Evolutionary conservation across 495 filamentous ascomycete species (phyloP), one percentile per base, ranked within the genome.

Genomic region (Chaetomium cochliodes): DNA sequence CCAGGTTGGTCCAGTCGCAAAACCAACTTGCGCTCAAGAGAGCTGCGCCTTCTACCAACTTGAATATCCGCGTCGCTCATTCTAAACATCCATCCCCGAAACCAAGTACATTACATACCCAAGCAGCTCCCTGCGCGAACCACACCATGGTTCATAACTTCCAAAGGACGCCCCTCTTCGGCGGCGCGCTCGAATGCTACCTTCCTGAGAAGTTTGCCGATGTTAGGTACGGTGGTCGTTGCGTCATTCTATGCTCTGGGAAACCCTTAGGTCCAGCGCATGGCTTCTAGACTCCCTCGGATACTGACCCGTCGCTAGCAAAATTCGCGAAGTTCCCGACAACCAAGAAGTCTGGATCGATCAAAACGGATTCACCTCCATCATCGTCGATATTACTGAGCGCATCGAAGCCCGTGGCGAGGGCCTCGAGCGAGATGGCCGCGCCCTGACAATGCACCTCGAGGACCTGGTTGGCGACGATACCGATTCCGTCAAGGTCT

Each of bases 271-370:
- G 46, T 20, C 46, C 8, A 23, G 46, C 20, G 46, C 9, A 11
- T 50, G 46, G 6, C 46, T 50, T 22, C 28, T 30, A 6, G 46
- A 18, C 8, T 50, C 18, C 18, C 18, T 11, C n/a, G 42, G 11
- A n/a, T 11, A 57, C 42, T 58, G 11, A 58, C 52, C 16, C 51
- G 18, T 16, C 20, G 28, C 57, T 65, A 96, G 91, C 78, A 81
- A 80, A 58, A 85, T 97, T 74, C 92, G 94, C 73, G 86, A 93
- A 80, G 86, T 98, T 47, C 94, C 94, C 53, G 90, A 97, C 74
- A 87, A 96, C 76, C 92, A 98, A 79, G 94, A 98, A 82, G 88
- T 97, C 69, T 96, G 87, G 76, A 87, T 98, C 74, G 91, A 91
- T 73, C 85, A 88, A 63, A 92, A 93, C 56, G 82, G 81, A 65